Evolutionary conservation across 1,139 yeast species (phyloP), one percentile per base, ranked within the genome.

Genomic region (Kodamaea fungicola): DNA sequence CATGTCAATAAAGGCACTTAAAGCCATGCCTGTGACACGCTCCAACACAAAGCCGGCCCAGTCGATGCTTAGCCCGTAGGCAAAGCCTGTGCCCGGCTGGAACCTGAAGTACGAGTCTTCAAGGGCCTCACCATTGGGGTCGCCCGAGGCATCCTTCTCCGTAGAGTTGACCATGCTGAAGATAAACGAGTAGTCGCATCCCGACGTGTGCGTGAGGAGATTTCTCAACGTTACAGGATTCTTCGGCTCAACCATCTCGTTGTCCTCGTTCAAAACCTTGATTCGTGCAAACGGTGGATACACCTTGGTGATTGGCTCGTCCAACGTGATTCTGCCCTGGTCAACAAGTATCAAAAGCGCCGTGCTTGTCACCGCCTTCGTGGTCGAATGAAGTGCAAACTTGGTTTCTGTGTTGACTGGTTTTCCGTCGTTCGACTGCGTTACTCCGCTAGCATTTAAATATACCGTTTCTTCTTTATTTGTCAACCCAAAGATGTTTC

Each of bases 61-160:
- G 47, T 78, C 83, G 27, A 66, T 57, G 36, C 68, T 64, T 35
- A 66, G 65, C 12, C 83, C 83, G 50, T 78, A 78, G 36, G 54
- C 51, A 72, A 77, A 78, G 7, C 55, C 47, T 0, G 74, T 54
- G 2, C 83, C 83, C 1, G 83, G 83, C 47, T 78, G 80, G 40
- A 61, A 64, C 3, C 66, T 41, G 35, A 78, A 59, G 30, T 54
- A 42, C 42, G 66, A 67, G 24, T 57, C 53, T 12, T 53, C 57
- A 38, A 41, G 40, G 4, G 58, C 46, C 1, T 71, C 67, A 12
- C 51, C 46, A 9, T 54, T 34, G 1, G 55, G 50, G 40, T 56
- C 55, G 13, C 50, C 41, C 21, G 47, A 44, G 39, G 49, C 46
- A 49, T 52, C 35, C 42, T 59, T 60, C 34, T 57, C 65, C n/a